Conservation (phyloP, 805 yeast species). For the Suhomyces prunicola region DNA sequence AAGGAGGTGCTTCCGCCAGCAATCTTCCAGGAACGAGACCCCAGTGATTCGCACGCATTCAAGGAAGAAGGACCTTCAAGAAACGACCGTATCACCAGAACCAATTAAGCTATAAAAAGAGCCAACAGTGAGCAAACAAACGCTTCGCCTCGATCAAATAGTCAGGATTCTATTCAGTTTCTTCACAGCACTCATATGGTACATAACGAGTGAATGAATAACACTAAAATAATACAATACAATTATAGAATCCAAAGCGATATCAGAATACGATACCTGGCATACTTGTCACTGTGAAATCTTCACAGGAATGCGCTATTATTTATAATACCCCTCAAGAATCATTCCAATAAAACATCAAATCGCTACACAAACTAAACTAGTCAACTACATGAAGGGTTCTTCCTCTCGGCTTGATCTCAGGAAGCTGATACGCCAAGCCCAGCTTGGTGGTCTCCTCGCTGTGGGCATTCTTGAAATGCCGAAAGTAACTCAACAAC, state of each 20-base stretch:
- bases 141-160: too few species aligned
- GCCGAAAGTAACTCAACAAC: constrained; percentile 27
- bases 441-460: constrained; percentile 4
- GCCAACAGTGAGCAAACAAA: too few species aligned
- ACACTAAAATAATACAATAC: too few species aligned
- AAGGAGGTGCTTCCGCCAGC: background rate
- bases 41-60: background rate
- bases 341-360: too few species aligned
- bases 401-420: constrained; percentile 6
- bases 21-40: constrained; percentile 1
- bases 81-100: background rate
- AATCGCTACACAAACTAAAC: background rate
- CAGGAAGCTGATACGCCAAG: constrained; percentile 1
- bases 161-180: too few species aligned
- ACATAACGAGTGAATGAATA: too few species aligned
- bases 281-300: too few species aligned
- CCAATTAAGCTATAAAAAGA: background rate
- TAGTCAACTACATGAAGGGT: constrained; percentile 8
- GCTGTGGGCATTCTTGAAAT: constrained; percentile 20
- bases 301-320: too few species aligned
- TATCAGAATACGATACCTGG: too few species aligned
- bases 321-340: too few species aligned
- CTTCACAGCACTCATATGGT: too few species aligned
- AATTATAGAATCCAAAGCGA: too few species aligned
- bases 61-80: constrained; percentile 1